Evolutionary conservation across 495 filamentous ascomycete genomes (phyloP).

Genomic region (Penicillium argentinense): DNA sequence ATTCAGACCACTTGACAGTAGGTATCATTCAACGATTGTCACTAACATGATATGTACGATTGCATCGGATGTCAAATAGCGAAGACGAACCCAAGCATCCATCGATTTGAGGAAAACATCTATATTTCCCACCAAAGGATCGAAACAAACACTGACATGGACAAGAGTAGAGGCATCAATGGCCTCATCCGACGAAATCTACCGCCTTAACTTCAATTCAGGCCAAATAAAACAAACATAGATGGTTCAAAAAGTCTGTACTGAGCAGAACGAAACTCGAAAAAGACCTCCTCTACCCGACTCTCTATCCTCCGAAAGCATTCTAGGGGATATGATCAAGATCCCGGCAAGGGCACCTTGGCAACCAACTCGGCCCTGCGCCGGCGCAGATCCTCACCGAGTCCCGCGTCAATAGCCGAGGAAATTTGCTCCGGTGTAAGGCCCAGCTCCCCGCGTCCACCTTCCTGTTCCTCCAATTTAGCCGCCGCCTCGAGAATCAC

Average conservation of each 20-base stretch:
- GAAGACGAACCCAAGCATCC: background rate
- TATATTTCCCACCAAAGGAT: background rate
- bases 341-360: background rate
- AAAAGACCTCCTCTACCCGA: background rate
- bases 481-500: constrained; percentile 40
- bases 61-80: background rate
- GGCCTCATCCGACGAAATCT: too few relatives aligned
- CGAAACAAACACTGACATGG: background rate
- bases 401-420: constrained; percentile 24
- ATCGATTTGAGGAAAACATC: too few relatives aligned
- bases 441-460: constrained; percentile 25
- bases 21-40: too few relatives aligned
- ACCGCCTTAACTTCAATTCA: too few relatives aligned
- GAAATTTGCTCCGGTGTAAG: constrained; percentile 23
- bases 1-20: too few relatives aligned
- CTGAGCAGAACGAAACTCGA: background rate
- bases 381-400: constrained; percentile 29
- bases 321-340: background rate
- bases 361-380: constrained; percentile 9
- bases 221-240: too few relatives aligned
- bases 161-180: background rate
- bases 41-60: constrained; percentile 2
- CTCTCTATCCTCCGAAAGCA: too few relatives aligned
- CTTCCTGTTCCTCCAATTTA: constrained; percentile 37
- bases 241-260: background rate